Evolutionary conservation across 306 rosid species (phyloP), one percentile per base, ranked within the genome.

Genomic region (Vachellia collinsii): DNA sequence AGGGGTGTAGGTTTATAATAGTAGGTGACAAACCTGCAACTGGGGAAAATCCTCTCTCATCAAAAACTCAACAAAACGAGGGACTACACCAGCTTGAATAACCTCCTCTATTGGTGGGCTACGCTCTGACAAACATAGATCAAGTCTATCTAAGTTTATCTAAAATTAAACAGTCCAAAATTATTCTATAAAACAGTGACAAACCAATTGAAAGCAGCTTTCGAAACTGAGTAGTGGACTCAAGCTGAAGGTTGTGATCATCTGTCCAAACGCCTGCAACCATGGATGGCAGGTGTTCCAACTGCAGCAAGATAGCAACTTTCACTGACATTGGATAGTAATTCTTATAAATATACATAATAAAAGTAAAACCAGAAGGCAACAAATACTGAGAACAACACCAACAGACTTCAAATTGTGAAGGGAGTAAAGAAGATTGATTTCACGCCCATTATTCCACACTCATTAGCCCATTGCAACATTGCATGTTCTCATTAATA

Each of bases 51-150:
- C 97, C 82, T 94, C 94, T 84, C 97, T 92, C 88, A 84, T 80
- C 41, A 94, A 86, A 84, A 94, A 92, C 73, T 91, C 97, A 66
- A 94, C 92, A 85, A 94, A 89, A 22, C 98, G 97, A 39, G 98
- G 97, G 74, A 94, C 92, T 44, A 94, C 97, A 48, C 98, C 97
- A 13, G 97, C 82, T 80, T 92, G 97, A 75, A 94, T 94, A 58
- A 94, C 97, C 88, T 96, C 97, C 84, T 92, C 97, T 48, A 94
- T 94, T 3, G 98, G 97, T 2, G 99, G 99, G 77, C 97, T 85
- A 22, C 97, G 94, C 77, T 96, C 99, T 96, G 70, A 8, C 6
- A 22, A 25, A 81, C 12, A 23, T 41, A 54, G 80, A 63, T 10
- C n/a, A 46, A 11, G 11, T 82, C 29, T 73, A 77, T 23, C 16